A percentile compares a stretch with the other conserved stretches of the same genome.
Conservation (phyloP, 1,139 yeast species). For the Candida sp. region DNA sequence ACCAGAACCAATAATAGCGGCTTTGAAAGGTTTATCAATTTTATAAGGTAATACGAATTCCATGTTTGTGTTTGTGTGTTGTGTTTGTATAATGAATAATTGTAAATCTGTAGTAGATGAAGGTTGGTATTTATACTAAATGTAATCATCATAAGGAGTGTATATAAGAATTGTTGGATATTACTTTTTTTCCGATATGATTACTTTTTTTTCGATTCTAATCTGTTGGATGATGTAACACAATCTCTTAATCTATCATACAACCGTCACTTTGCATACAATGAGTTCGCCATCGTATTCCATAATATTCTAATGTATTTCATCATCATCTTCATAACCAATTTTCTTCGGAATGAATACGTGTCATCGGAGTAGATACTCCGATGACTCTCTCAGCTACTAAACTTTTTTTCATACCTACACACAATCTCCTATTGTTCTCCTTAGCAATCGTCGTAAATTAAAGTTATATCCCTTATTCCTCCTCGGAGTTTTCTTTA, state of each 20-base stretch:
- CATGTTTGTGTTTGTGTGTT: background rate
- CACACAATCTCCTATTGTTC: too few species aligned
- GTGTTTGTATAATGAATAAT: too few species aligned
- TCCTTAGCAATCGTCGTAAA: background rate
- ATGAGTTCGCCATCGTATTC: background rate
- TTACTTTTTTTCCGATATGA: background rate
- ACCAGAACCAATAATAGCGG: slow-evolving; percentile 73
- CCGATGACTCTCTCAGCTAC: too few species aligned
- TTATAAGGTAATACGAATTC: slow-evolving; percentile 19
- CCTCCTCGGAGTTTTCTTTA: background rate
- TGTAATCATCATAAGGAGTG: background rate
- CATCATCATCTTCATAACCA: too few species aligned
- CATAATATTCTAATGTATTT: too few species aligned
- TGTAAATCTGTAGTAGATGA: background rate
- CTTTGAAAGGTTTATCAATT: slow-evolving; percentile 43
- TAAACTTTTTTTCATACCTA: too few species aligned
- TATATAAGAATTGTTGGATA: background rate
- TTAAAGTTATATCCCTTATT: background rate
- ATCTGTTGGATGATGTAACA: background rate
- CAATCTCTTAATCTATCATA: background rate
- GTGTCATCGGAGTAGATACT: too few species aligned
- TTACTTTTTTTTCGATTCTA: background rate
- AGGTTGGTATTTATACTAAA: background rate
- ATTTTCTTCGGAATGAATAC: too few species aligned
- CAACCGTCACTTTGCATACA: background rate